These are phyloP conservation scores for Echinosophora koreensis DNA, from an alignment of 306 rosid species.

Conservation along the genomic window DNA sequence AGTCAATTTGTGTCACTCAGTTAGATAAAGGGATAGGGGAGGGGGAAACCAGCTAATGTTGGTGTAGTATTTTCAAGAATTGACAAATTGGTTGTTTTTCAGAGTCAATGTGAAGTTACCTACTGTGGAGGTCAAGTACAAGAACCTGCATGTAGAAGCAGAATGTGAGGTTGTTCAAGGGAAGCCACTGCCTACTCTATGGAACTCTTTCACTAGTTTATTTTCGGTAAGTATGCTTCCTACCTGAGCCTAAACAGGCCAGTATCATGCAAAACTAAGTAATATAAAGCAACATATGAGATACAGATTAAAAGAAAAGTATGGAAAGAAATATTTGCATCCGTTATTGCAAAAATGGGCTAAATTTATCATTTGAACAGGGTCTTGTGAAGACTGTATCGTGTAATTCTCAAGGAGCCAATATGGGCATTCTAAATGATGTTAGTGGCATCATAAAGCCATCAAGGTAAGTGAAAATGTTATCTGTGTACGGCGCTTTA, in stretches of 20 bases:
- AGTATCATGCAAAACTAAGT: constrained; percentile 13
- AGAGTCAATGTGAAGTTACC: constrained; percentile 64
- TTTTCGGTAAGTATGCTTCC: constrained; percentile 58
- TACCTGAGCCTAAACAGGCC: constrained; percentile 36
- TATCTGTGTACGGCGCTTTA: background rate
- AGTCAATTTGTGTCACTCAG: background rate
- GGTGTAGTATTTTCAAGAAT: constrained; percentile 39
- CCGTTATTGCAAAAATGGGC: constrained; percentile 35
- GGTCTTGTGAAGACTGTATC: constrained; percentile 53
- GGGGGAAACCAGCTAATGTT: constrained; percentile 2
- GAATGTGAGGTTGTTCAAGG: constrained; percentile 70
- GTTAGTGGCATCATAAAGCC: constrained; percentile 70
- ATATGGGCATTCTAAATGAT: constrained; percentile 57
- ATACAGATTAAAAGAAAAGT: background rate
- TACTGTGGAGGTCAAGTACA: constrained; percentile 64
- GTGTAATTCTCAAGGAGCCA: constrained; percentile 57
- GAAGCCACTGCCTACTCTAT: constrained; percentile 69
- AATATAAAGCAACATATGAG: constrained; percentile 26
- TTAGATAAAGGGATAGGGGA: constrained; percentile 1
- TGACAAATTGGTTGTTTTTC: constrained; percentile 48
- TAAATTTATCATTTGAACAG: constrained; percentile 49
- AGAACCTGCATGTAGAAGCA: constrained; percentile 59
- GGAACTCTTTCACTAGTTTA: constrained; percentile 59
- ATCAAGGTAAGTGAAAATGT: constrained; percentile 54
- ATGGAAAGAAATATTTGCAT: background rate